Percentiles rank a stretch among this genome's conserved stretches.
These are phyloP conservation scores for Inga laurina DNA, from an alignment of 306 rosid genomes.

Conservation along the genomic window DNA sequence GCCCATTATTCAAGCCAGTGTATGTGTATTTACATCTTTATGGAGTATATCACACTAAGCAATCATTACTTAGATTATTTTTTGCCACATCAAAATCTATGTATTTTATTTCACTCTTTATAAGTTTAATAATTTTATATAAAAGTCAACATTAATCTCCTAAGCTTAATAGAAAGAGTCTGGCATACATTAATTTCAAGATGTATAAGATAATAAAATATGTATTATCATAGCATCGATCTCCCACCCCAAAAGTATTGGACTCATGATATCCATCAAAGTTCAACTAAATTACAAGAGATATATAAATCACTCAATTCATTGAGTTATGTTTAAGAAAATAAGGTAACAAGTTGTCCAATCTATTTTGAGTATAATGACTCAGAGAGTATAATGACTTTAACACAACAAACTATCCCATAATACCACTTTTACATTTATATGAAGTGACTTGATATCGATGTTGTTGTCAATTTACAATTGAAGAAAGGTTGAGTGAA, in stretches of 20 bases:
- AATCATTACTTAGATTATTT: slow-evolving; percentile 20
- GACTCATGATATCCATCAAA: background rate
- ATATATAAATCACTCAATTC: background rate
- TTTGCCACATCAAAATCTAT: background rate
- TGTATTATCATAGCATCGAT: background rate
- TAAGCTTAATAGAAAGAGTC: background rate
- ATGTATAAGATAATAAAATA: background rate
- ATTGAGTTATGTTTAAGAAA: background rate
- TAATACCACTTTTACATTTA: background rate
- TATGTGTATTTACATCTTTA: background rate
- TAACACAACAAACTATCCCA: background rate
- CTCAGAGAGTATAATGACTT: background rate
- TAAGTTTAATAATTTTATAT: background rate
- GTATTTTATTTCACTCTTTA: background rate
- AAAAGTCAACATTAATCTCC: background rate
- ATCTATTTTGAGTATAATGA: background rate
- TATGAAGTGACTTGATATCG: background rate
- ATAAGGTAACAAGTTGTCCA: background rate
- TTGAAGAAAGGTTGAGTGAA: too few relatives aligned
- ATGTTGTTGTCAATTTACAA: background rate
- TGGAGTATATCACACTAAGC: background rate
- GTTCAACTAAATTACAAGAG: background rate
- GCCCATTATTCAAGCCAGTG: slow-evolving; percentile 28
- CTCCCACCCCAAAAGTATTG: background rate
- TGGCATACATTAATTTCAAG: background rate